Evolutionary conservation across 208 protist species (phyloP).

Genomic region (Leishmania mexicana): DNA sequence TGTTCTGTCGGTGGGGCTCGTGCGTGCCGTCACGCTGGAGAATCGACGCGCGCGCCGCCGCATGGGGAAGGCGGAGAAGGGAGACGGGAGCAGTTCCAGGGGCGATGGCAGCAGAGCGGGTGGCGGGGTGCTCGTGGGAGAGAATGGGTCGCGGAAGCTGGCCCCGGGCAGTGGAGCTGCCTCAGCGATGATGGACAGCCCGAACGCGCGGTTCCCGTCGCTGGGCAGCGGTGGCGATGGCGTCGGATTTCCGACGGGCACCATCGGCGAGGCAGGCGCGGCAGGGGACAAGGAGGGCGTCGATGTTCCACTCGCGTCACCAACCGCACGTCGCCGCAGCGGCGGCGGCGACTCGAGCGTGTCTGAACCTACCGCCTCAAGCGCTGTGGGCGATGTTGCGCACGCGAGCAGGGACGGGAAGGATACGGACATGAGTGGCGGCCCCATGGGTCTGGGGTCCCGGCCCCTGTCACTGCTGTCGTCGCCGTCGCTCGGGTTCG

Average conservation of each 20-base stretch:
- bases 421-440: neutral
- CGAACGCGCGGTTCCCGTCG: neutral
- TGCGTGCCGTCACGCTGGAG: slow-evolving; percentile 23
- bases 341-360: neutral
- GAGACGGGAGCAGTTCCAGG: neutral
- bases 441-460: neutral
- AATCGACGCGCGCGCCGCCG: slow-evolving; percentile 19
- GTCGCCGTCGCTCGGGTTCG: neutral
- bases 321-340: neutral
- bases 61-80: slow-evolving; percentile 2
- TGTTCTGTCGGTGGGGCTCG: slow-evolving; percentile 24
- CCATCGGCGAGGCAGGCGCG: neutral
- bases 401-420: neutral
- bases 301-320: neutral
- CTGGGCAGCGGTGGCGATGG: neutral
- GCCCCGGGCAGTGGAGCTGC: neutral
- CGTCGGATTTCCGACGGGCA: slow-evolving; percentile 6
- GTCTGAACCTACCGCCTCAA: neutral
- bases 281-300: neutral
- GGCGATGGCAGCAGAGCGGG: neutral
- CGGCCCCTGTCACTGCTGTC: neutral
- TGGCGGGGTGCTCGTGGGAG: neutral
- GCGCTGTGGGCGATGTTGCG: neutral
- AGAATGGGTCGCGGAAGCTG: neutral
- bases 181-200: neutral